Percentiles rank a stretch among this genome's conserved stretches.
Evolutionary conservation across 441 rosid species (phyloP).

Genomic region (Sinapis alba): DNA sequence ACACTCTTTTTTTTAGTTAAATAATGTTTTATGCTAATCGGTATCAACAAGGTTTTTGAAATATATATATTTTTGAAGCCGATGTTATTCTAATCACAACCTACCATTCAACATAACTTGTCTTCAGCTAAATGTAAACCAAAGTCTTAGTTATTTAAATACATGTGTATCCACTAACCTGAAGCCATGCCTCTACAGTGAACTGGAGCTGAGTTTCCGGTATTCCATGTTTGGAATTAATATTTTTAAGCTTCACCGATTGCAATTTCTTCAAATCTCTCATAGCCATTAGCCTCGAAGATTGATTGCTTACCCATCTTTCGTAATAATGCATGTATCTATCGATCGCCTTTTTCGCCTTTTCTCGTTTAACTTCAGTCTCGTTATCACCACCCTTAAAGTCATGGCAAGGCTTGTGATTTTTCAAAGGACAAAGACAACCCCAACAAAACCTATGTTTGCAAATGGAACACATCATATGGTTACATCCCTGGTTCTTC

Average conservation of each 20-base stretch:
- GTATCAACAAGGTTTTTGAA: background rate
- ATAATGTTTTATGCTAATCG: background rate
- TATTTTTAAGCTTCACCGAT: constrained; percentile 34
- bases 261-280: constrained; percentile 37
- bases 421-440: constrained; percentile 43
- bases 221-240: constrained; percentile 39
- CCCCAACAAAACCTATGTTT: constrained; percentile 63
- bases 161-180: constrained; percentile 42
- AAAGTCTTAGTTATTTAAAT: background rate
- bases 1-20: background rate
- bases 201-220: constrained; percentile 49
- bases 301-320: constrained; percentile 63
- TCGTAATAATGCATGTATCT: constrained; percentile 65
- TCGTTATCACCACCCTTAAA: constrained; percentile 28
- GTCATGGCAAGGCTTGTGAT: constrained; percentile 36
- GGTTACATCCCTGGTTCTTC: constrained; percentile 67
- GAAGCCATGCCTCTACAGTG: constrained; percentile 61
- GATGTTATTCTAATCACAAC: background rate
- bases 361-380: constrained; percentile 16
- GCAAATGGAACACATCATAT: constrained; percentile 58
- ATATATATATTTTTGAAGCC: background rate
- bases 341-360: constrained; percentile 47
- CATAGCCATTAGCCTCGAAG: constrained; percentile 48
- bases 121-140: background rate
- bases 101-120: background rate